These are phyloP conservation scores for Hippophae rhamnoides DNA, from an alignment of 306 rosid genomes.

Conservation along the genomic window DNA sequence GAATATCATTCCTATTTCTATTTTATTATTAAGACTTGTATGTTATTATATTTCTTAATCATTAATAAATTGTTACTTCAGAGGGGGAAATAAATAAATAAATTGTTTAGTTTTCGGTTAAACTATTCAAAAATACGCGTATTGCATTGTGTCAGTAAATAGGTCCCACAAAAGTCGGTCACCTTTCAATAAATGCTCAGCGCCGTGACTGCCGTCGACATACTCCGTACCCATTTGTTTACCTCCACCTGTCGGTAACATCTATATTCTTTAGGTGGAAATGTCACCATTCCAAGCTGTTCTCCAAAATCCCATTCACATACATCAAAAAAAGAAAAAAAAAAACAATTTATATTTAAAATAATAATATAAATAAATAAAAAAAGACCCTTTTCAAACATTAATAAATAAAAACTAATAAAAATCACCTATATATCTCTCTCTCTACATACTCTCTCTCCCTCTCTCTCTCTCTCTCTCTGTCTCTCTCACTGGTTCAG, in stretches of 20 bases:
- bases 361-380: too few relatives aligned
- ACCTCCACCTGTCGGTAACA: constrained; percentile 57
- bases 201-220: constrained; percentile 32
- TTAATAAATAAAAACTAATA: not conserved
- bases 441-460: not conserved
- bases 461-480: not conserved
- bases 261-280: constrained; percentile 39
- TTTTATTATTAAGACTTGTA: constrained; percentile 22
- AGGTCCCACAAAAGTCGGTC: constrained; percentile 34
- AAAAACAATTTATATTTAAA: not conserved
- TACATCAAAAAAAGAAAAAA: constrained; percentile 17
- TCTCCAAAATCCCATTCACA: constrained; percentile 63
- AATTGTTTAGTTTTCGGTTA: too few relatives aligned
- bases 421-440: not conserved
- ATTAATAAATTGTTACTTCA: too few relatives aligned
- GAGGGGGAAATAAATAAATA: too few relatives aligned
- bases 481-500: not conserved
- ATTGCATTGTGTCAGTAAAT: not conserved
- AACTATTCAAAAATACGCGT: constrained; percentile 56
- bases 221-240: constrained; percentile 20
- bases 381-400: not conserved
- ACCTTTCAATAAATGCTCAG: constrained; percentile 30
- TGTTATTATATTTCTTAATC: too few relatives aligned
- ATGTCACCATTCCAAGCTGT: constrained; percentile 53
- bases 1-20: constrained; percentile 9